These are phyloP conservation scores for Puccinia sorghi DNA, from an alignment of 1,284 basidiomycete genomes.

Conservation along the genomic window DNA sequence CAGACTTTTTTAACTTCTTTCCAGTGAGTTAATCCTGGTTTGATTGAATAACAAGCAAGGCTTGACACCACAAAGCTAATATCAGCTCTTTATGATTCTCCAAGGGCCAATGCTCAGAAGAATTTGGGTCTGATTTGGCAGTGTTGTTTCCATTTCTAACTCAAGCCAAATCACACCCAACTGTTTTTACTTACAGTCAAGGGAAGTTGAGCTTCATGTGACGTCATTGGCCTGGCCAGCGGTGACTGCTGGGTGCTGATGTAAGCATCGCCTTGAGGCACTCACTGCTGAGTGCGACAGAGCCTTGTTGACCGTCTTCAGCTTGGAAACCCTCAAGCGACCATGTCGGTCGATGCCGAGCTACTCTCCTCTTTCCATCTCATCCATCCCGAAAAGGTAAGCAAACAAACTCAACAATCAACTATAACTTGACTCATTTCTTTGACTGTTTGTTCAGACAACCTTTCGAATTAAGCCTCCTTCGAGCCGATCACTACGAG, in stretches of 20 bases:
- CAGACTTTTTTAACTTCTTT: not conserved
- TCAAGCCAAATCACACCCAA: too few species aligned
- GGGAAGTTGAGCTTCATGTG: too few species aligned
- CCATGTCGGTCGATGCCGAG: conserved; percentile 7
- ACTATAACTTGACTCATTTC: not conserved
- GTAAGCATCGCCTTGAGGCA: too few species aligned
- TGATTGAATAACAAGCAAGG: not conserved
- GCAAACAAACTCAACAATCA: not conserved
- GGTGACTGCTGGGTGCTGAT: too few species aligned
- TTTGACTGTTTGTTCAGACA: not conserved
- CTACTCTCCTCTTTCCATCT: conserved; percentile 11
- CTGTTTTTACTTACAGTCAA: too few species aligned
- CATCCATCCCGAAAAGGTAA: conserved; percentile 27
- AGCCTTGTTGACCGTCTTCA: not conserved
- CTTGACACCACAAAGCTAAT: not conserved
- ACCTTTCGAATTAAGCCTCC: conserved; percentile 18
- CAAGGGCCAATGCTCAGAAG: too few species aligned
- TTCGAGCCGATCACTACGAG: not conserved
- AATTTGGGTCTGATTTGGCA: too few species aligned
- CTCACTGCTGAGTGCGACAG: too few species aligned
- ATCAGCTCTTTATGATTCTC: too few species aligned
- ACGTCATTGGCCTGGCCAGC: too few species aligned
- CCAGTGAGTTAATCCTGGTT: not conserved
- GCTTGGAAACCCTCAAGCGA: not conserved
- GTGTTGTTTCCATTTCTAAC: too few species aligned